A percentile compares a stretch with the other conserved stretches of the same genome.
phyloP scores from a whole-genome alignment of 2,329 filamentous ascomycete species.

The Fusarium siculi region DNA sequence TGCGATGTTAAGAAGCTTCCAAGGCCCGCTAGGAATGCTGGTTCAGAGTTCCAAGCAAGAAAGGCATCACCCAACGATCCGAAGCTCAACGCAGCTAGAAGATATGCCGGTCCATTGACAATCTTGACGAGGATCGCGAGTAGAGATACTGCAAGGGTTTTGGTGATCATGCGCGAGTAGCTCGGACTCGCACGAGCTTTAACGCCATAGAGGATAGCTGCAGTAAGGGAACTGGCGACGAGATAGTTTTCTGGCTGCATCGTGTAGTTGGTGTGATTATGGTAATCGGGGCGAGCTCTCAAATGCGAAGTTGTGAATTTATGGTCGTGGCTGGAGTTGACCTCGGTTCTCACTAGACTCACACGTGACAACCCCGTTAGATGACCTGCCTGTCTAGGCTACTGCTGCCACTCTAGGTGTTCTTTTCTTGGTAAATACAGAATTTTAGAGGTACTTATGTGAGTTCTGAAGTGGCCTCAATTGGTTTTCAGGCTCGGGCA shows the following conservation, averaged over 20 bases:
- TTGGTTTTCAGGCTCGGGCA: rapidly evolving
- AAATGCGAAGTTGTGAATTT: neutral
- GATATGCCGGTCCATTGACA: neutral
- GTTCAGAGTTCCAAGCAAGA: neutral
- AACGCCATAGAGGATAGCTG: neutral
- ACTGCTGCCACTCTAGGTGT: neutral
- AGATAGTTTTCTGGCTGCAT: neutral
- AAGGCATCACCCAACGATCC: neutral
- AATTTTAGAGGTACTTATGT: rapidly evolving
- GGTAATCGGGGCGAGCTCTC: rapidly evolving
- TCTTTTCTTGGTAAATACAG: neutral
- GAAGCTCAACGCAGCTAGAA: neutral
- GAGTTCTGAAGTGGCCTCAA: rapidly evolving
- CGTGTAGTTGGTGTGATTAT: rapidly evolving
- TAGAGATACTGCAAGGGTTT: neutral
- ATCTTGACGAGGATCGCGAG: neutral
- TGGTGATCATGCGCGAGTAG: neutral
- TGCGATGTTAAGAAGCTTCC: neutral
- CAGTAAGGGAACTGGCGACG: neutral
- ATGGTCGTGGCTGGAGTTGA: neutral
- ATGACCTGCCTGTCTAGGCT: neutral
- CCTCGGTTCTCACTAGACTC: neutral
- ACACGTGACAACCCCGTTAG: neutral
- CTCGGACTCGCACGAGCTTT: neutral
- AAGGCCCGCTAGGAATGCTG: neutral